Percentiles rank a stretch among this genome's conserved stretches.
These are phyloP conservation scores for Alternaria solani DNA, from an alignment of 2,329 filamentous ascomycete genomes.

Conservation along the genomic window DNA sequence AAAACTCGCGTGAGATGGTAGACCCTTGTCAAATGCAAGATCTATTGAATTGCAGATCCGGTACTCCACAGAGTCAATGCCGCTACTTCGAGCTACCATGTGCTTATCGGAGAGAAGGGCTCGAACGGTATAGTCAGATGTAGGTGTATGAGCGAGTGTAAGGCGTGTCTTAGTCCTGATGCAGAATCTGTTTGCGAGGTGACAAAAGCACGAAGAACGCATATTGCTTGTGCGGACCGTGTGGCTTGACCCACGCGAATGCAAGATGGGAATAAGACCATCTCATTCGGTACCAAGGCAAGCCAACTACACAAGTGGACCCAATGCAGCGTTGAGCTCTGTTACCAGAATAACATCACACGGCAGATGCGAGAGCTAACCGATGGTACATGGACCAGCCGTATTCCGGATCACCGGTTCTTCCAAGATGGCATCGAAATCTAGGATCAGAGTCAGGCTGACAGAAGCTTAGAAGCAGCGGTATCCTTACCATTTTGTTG, in stretches of 20 bases:
- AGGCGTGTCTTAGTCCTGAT: constrained; percentile 2
- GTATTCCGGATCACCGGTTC: constrained; percentile 5
- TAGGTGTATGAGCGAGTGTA: constrained; percentile 1
- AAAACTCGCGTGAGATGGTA: constrained; percentile 12
- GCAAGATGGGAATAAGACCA: background rate
- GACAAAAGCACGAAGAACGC: constrained; percentile 8
- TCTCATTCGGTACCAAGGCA: background rate
- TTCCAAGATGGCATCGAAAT: background rate
- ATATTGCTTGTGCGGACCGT: constrained; percentile 1
- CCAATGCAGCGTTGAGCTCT: background rate
- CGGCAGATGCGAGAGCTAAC: background rate
- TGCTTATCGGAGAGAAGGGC: constrained; percentile 4
- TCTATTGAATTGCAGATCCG: constrained; percentile 19
- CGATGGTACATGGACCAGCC: constrained; percentile 3
- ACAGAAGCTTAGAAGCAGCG: constrained; percentile 7
- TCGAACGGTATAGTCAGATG: background rate
- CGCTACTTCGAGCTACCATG: constrained; percentile 1
- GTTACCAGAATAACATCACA: constrained; percentile 12
- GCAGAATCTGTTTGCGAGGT: constrained; percentile 1
- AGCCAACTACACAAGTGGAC: background rate
- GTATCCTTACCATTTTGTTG: constrained; percentile 6
- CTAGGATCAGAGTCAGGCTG: constrained; percentile 11
- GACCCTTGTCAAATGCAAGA: constrained; percentile 13
- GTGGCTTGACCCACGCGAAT: constrained; percentile 4
- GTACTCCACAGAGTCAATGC: constrained; percentile 11